Conservation (phyloP, 345 rosid species). For the Corchorus olitorius region DNA sequence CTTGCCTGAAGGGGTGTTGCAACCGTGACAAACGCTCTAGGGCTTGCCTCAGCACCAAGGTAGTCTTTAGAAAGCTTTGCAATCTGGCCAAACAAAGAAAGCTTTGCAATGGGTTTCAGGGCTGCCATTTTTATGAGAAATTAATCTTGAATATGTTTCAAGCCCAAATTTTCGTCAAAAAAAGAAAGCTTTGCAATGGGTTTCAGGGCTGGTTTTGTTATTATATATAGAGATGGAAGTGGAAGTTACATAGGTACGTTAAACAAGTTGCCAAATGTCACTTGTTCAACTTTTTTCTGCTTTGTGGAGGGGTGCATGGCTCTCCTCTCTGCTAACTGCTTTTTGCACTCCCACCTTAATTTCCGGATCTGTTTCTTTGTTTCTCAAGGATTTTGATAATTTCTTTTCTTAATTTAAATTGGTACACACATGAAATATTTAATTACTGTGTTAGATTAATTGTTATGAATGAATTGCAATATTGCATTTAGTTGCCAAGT, state of each 20-base stretch:
- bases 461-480: too few species aligned
- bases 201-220: too few species aligned
- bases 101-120: conserved; percentile 13
- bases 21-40: conserved; percentile 27
- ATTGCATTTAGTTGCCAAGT: too few species aligned
- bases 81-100: background rate
- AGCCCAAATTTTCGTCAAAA: background rate
- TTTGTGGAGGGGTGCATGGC: background rate
- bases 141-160: background rate
- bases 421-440: too few species aligned
- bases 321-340: conserved; percentile 2
- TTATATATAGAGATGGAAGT: background rate
- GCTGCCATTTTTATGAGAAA: conserved; percentile 23
- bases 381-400: background rate
- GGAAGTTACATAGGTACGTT: background rate
- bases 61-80: conserved; percentile 15
- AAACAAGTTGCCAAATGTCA: conserved; percentile 12
- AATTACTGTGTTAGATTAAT: too few species aligned
- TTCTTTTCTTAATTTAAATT: too few species aligned
- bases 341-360: background rate
- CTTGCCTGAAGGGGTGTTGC: conserved; percentile 29
- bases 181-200: too few species aligned
- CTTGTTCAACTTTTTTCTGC: conserved; percentile 2
- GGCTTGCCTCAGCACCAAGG: background rate
- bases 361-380: conserved; percentile 11